Base-by-base conservation (phyloP, 1,139 yeast species). In the Suhomyces coccinellae region DNA sequence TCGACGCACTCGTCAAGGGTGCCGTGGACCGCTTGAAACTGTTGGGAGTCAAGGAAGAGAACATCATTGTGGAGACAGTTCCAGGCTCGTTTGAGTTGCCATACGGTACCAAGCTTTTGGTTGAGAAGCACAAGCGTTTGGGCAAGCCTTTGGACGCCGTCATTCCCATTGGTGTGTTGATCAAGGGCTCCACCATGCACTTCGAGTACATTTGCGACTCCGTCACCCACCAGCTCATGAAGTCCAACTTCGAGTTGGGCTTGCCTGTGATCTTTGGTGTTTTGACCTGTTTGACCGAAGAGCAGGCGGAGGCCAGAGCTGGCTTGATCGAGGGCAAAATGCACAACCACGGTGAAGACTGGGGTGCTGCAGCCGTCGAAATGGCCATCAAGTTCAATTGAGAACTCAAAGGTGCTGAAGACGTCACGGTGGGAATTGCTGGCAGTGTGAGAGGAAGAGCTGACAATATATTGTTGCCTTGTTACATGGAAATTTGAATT, bases 341-440 rank as follows among this genome's bases (percentile, higher is more conserved):
- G 83, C 99, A 93, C 68, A 93, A 93, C 72, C 99, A 93, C 62
- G 99, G 99, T 52, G 89, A 81, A 61, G 98, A 93, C 67, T 93
- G 98, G 98, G 99, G 96, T 57, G 93, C 95, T 37, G 97, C 97
- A 48, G 98, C 98, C n/a, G 96, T 93, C 32, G 99, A 93, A 71
- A 91, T 90, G 98, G 83, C 85, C 10, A 53, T 73, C 35, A 87
- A 86, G 53, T 74, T 72, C 45, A 45, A 44, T n/a, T 27, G 44
- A 37, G 29, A 15, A 15, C n/a, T n/a, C n/a, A n/a, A 22, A 9
- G 7, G n/a, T 12, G n/a, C 6, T 11, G 29, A 26, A 26, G 24
- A 20, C 7, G 24, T 20, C 24, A 2, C 5, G 24, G 24, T 20
- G 24, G 24, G 24, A 20, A 20, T 20, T 20, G 24, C 5, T 7